Conservation (phyloP, 1,284 basidiomycete species). For the Fomitopsis schrenkii region DNA sequence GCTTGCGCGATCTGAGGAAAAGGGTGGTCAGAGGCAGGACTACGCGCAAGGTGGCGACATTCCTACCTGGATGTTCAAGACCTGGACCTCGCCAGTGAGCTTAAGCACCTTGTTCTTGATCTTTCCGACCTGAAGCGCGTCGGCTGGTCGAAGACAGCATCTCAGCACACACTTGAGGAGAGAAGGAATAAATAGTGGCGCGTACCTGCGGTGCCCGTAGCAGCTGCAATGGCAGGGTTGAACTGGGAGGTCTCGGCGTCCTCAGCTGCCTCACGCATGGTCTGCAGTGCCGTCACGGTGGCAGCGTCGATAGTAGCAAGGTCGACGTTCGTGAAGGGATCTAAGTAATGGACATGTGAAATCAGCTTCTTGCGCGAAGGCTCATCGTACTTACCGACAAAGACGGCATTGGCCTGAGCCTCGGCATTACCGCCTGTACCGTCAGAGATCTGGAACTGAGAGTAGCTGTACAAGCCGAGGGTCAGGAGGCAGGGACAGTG, state of each 20-base stretch:
- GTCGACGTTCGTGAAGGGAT: conserved; percentile 35
- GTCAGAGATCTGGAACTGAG: conserved; percentile 44
- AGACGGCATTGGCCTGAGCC: conserved; percentile 39
- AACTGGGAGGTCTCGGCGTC: conserved; percentile 40
- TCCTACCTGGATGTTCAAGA: conserved; percentile 34
- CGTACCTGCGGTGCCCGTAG: conserved; percentile 25
- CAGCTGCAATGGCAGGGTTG: conserved; percentile 40
- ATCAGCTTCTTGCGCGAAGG: conserved; percentile 28
- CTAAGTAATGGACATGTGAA: conserved; percentile 33
- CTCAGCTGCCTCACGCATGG: conserved; percentile 44
- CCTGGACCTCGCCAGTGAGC: conserved; percentile 39
- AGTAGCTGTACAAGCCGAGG: conserved; percentile 25
- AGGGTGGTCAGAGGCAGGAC: neutral
- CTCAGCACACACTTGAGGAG: no score
- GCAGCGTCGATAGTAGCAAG: conserved; percentile 27
- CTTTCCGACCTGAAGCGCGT: conserved; percentile 40
- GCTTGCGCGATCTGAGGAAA: conserved; percentile 32
- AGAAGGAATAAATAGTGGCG: no score
- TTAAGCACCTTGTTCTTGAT: conserved; percentile 53
- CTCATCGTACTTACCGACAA: conserved; percentile 31
- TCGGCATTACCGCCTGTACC: conserved; percentile 37
- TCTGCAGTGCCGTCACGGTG: conserved; percentile 31
- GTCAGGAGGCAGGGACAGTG: neutral
- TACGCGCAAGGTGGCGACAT: no score
- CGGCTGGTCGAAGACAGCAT: conserved; percentile 18